Conservation (phyloP, 495 filamentous ascomycete species). For the Penicillium coffeae region DNA sequence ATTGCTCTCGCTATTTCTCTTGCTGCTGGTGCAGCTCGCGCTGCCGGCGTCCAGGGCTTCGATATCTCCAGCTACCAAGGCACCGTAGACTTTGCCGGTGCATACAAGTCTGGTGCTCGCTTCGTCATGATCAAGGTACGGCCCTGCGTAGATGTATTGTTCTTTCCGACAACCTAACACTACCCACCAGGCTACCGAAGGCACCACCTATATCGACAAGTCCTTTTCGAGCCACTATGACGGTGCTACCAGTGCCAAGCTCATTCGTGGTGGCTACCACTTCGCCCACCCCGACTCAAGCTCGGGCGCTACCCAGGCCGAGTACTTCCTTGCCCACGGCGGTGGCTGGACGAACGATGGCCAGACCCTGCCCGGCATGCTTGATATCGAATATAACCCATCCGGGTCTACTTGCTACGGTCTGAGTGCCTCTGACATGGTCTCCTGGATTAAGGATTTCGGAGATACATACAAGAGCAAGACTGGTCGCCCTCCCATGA, state of each 20-base stretch:
- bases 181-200: constrained; percentile 55
- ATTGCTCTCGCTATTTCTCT: constrained; percentile 5
- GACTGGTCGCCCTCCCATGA: constrained; percentile 54
- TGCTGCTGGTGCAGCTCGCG: constrained; percentile 23
- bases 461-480: constrained; percentile 50
- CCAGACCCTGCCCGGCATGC: constrained; percentile 62
- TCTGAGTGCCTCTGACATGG: constrained; percentile 49
- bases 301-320: constrained; percentile 51
- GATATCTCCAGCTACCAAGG: constrained; percentile 62
- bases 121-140: constrained; percentile 67
- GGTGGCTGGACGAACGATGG: constrained; percentile 61
- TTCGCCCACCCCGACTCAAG: constrained; percentile 54
- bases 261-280: constrained; percentile 63
- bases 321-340: constrained; percentile 57
- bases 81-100: constrained; percentile 52
- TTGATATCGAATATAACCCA: constrained; percentile 57
- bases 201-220: constrained; percentile 50
- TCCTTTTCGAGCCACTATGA: constrained; percentile 53
- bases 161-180: neutral
- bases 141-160: neutral
- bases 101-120: constrained; percentile 54
- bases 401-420: constrained; percentile 50
- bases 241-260: constrained; percentile 50
- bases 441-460: constrained; percentile 59
- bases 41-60: constrained; percentile 54